A percentile compares a stretch with the other conserved stretches of the same genome.
phyloP scores from a whole-genome alignment of 345 rosid species.

The Corchorus capsularis region DNA sequence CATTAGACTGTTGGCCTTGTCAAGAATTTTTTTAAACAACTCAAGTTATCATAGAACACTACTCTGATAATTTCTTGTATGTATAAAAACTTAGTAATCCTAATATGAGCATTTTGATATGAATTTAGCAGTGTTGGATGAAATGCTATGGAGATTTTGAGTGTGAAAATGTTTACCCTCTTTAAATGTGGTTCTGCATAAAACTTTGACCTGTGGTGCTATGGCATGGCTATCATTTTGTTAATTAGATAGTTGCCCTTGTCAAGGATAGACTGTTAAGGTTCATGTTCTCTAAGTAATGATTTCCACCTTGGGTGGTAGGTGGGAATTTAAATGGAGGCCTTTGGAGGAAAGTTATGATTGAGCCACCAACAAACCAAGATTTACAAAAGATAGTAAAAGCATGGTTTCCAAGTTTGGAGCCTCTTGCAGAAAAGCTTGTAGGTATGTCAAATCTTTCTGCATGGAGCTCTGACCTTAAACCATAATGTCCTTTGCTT shows the following conservation, averaged over 20 bases:
- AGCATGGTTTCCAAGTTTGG: constrained; percentile 70
- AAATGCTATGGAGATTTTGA: neutral
- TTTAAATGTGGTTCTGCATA: neutral
- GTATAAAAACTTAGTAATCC: neutral
- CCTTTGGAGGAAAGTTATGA: constrained; percentile 87
- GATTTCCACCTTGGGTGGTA: constrained; percentile 20
- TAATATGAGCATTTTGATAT: neutral
- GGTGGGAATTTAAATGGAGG: constrained; percentile 67
- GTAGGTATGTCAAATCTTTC: constrained; percentile 55
- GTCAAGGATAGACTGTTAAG: neutral
- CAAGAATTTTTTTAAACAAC: neutral
- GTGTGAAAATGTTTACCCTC: neutral
- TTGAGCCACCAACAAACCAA: constrained; percentile 58
- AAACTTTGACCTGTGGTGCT: neutral
- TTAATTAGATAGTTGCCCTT: neutral
- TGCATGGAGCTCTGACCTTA: constrained; percentile 14
- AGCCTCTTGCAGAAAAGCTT: constrained; percentile 56
- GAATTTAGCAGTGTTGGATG: neutral
- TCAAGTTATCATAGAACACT: neutral
- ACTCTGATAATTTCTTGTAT: neutral
- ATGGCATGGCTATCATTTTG: neutral
- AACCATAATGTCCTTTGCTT: constrained; percentile 18
- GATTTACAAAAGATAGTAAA: constrained; percentile 63
- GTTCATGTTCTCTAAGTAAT: neutral
- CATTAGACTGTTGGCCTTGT: neutral